These are phyloP conservation scores for Neophaeococcomyces mojaviensis DNA, from an alignment of 2,329 filamentous ascomycete species.

Conservation along the genomic window DNA sequence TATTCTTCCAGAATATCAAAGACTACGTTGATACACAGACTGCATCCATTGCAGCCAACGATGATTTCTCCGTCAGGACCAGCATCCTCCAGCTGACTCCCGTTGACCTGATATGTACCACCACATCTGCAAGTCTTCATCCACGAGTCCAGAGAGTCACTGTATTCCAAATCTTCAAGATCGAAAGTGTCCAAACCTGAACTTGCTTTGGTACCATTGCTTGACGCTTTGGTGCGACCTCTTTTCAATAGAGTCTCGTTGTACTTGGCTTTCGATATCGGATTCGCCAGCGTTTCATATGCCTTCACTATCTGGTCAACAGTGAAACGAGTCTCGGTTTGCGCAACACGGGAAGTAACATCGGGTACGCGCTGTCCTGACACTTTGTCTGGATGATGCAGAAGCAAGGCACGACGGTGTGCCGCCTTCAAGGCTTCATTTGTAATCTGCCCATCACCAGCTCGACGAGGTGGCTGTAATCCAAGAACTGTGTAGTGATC, in stretches of 20 bases:
- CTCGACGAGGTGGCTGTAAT: slow-evolving; percentile 26
- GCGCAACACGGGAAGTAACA: neutral
- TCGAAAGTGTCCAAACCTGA: slow-evolving; percentile 51
- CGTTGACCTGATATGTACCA: slow-evolving; percentile 48
- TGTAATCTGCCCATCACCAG: slow-evolving; percentile 18
- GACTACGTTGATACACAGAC: slow-evolving; percentile 54
- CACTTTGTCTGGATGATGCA: slow-evolving; percentile 53
- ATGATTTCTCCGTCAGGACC: slow-evolving; percentile 45
- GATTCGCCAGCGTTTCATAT: slow-evolving; percentile 46
- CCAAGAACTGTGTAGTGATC: slow-evolving; percentile 34
- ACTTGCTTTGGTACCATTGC: slow-evolving; percentile 15
- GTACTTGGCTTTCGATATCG: slow-evolving; percentile 40
- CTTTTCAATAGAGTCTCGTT: slow-evolving; percentile 28
- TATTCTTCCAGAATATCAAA: slow-evolving; percentile 36
- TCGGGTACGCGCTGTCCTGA: neutral
- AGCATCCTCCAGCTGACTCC: slow-evolving; percentile 44
- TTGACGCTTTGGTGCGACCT: slow-evolving; percentile 22
- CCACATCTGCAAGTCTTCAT: slow-evolving; percentile 51
- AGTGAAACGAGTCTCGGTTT: slow-evolving; percentile 6
- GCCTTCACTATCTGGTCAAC: slow-evolving; percentile 55
- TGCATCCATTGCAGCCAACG: slow-evolving; percentile 55
- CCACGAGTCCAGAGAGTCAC: slow-evolving; percentile 39
- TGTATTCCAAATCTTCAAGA: slow-evolving; percentile 46
- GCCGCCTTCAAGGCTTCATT: slow-evolving; percentile 45
- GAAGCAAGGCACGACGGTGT: slow-evolving; percentile 50